Conservation (phyloP, 306 rosid species). For the Corylus americana region DNA sequence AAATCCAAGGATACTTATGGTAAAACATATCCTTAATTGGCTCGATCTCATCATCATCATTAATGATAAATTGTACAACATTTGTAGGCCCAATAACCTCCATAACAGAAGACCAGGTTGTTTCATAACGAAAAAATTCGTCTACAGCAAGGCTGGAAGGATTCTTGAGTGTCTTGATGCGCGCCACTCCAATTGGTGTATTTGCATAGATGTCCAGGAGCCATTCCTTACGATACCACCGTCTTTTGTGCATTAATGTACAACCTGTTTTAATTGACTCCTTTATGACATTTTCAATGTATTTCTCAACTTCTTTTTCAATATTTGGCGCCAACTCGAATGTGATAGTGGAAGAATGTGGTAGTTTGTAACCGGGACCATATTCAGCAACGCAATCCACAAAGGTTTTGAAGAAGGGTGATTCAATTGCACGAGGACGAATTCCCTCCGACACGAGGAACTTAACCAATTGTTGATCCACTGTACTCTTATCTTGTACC, state of each 20-base stretch:
- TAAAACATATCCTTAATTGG: neutral
- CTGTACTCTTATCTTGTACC: neutral
- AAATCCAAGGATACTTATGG: neutral
- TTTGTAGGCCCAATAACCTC: neutral
- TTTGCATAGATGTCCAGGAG: neutral
- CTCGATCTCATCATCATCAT: no score
- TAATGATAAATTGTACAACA: constrained; percentile 7
- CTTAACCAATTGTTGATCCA: neutral
- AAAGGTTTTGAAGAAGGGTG: neutral
- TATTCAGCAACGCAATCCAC: neutral
- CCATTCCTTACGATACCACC: accelerated
- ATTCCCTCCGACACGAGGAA: neutral
- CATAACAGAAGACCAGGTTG: neutral
- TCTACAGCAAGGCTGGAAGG: accelerated
- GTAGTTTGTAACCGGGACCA: neutral
- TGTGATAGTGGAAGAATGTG: neutral
- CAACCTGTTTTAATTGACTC: neutral
- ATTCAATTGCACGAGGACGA: neutral
- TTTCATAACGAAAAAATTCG: neutral
- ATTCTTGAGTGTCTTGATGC: neutral
- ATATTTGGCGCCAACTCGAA: neutral
- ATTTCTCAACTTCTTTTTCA: neutral
- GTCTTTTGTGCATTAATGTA: neutral
- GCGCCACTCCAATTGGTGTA: neutral
- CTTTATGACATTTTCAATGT: neutral